A percentile compares a stretch with the other conserved stretches of the same genome.
phyloP scores from a whole-genome alignment of 2,329 filamentous ascomycete genomes.

The Fusarium coicis region DNA sequence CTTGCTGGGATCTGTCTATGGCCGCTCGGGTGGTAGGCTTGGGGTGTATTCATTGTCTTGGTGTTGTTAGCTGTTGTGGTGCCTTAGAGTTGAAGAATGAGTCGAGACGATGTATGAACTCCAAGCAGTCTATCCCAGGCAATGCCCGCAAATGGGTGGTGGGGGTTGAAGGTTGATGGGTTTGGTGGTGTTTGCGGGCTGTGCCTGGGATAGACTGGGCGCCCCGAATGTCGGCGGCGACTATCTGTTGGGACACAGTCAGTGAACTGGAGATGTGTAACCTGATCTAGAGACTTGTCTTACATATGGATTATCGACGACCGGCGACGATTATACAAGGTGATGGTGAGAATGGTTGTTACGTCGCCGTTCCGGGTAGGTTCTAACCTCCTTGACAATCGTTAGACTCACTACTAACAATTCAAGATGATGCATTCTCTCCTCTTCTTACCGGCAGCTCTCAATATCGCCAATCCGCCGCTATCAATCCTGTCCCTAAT shows the following conservation, averaged over 20 bases:
- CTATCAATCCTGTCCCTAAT: too few species aligned
- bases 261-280: neutral
- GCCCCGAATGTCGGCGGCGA: neutral
- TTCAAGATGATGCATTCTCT: too few species aligned
- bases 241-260: neutral
- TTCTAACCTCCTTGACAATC: too few species aligned
- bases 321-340: neutral
- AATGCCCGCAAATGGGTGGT: neutral
- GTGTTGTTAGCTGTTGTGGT: neutral
- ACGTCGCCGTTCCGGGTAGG: too few species aligned
- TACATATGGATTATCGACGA: neutral
- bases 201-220: neutral
- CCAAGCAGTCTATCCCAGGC: neutral
- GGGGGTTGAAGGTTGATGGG: accelerated
- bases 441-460: too few species aligned
- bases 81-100: neutral
- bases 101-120: neutral
- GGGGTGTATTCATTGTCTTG: neutral
- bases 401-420: too few species aligned
- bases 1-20: neutral
- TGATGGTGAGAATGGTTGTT: too few species aligned
- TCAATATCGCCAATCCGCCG: too few species aligned
- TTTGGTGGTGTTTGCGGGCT: neutral
- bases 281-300: neutral
- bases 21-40: neutral